phyloP scores from a whole-genome alignment of 192 early-diverging fungal species.

The Linnemannia hyalina region DNA sequence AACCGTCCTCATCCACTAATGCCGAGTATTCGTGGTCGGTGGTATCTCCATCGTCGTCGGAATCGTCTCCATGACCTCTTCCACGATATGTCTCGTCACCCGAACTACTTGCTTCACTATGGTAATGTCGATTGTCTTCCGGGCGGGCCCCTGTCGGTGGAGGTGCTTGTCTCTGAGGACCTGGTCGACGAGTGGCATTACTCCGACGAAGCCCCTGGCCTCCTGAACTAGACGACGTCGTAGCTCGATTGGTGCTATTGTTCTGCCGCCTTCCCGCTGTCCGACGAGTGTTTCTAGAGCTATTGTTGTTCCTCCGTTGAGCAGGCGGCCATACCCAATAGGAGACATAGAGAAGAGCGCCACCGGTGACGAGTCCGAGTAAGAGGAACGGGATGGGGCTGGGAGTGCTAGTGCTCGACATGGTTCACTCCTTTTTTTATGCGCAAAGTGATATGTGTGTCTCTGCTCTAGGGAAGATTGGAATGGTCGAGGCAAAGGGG shows the following conservation, averaged over 20 bases:
- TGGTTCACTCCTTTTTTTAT: not conserved
- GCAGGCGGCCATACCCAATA: constrained; percentile 49
- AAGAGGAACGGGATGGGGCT: constrained; percentile 46
- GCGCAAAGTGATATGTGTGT: not conserved
- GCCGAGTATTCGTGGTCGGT: constrained; percentile 26
- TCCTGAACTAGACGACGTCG: not conserved
- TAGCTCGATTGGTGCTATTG: not conserved
- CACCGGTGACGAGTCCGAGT: constrained; percentile 55
- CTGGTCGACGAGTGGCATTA: constrained; percentile 45
- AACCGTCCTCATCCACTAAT: constrained; percentile 55
- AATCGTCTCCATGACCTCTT: constrained; percentile 3
- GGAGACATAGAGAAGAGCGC: constrained; percentile 52
- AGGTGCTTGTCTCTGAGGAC: constrained; percentile 41
- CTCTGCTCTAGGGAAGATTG: not conserved
- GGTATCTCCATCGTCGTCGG: constrained; percentile 36
- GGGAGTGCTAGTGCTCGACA: constrained; percentile 23
- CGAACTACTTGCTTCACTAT: constrained; percentile 21
- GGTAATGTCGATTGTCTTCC: constrained; percentile 25
- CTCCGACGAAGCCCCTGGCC: constrained; percentile 32
- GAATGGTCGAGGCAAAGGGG: not conserved
- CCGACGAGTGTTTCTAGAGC: constrained; percentile 5
- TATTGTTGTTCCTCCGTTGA: constrained; percentile 27
- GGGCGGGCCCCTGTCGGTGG: constrained; percentile 31
- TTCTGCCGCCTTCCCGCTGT: constrained; percentile 1
- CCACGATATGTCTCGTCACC: constrained; percentile 29